phyloP scores from a whole-genome alignment of 2,329 filamentous ascomycete genomes.

The Mycosphaerella sp. region DNA sequence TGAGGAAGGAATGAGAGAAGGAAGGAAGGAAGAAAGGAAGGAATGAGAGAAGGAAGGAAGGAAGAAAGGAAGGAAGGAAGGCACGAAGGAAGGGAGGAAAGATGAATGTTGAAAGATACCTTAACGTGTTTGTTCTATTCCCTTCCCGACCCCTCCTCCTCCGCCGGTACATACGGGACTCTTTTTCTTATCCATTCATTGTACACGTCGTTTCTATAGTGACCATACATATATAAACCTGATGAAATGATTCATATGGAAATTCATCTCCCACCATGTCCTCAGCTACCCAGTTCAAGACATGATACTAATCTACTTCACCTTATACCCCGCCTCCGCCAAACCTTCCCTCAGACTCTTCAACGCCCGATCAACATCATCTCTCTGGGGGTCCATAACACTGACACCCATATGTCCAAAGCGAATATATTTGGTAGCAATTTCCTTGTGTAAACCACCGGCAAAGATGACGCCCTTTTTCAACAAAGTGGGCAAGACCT shows the following conservation, averaged over 20 bases:
- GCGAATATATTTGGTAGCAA: constrained; percentile 85
- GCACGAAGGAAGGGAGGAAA: not conserved
- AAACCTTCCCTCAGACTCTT: constrained; percentile 69
- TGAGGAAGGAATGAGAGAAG: too few species aligned
- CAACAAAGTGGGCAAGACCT: constrained; percentile 76
- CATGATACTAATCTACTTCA: not conserved
- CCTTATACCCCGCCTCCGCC: constrained; percentile 62
- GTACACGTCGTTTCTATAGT: too few species aligned
- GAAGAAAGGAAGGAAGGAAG: not conserved
- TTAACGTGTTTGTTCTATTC: too few species aligned
- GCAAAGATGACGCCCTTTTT: constrained; percentile 91
- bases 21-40: too few species aligned
- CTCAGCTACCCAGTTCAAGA: not conserved
- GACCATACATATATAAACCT: too few species aligned
- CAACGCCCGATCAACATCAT: constrained; percentile 79
- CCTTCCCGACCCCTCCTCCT: too few species aligned
- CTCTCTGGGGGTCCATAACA: constrained; percentile 70
- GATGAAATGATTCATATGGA: too few species aligned
- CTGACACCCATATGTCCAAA: constrained; percentile 98
- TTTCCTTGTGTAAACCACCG: constrained; percentile 92
- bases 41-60: not conserved
- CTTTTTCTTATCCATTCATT: too few species aligned
- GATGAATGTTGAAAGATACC: too few species aligned
- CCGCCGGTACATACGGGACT: too few species aligned
- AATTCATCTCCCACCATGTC: too few species aligned